Evolutionary conservation across 1,284 basidiomycete species (phyloP).

Genomic region (Psilocybe mexicana): DNA sequence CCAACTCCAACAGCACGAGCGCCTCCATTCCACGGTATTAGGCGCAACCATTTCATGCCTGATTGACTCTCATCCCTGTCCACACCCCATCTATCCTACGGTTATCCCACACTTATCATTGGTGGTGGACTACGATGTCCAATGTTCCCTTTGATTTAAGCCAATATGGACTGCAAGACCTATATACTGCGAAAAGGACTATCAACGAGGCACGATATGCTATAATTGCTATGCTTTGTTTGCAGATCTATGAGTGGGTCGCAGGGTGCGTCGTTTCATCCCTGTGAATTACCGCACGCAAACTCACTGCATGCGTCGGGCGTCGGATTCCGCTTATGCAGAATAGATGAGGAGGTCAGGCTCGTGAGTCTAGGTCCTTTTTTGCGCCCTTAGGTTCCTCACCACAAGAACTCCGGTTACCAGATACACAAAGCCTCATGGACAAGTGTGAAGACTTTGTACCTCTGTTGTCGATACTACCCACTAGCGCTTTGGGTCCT

Average conservation of each 20-base stretch:
- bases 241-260: slow-evolving; percentile 27
- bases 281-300: no score
- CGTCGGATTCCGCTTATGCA: neutral
- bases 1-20: neutral
- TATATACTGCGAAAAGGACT: slow-evolving; percentile 7
- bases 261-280: slow-evolving; percentile 18
- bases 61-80: neutral
- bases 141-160: neutral
- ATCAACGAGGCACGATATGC: slow-evolving; percentile 32
- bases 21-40: neutral
- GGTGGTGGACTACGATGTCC: neutral
- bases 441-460: slow-evolving; percentile 37
- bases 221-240: slow-evolving; percentile 25
- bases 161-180: slow-evolving; percentile 1
- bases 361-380: slow-evolving; percentile 2
- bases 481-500: slow-evolving; percentile 30
- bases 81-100: neutral
- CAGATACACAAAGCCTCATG: slow-evolving; percentile 34
- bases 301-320: neutral
- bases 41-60: neutral
- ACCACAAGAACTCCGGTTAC: neutral
- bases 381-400: neutral
- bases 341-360: slow-evolving; percentile 12
- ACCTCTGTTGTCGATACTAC: slow-evolving; percentile 38
- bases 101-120: neutral